These are phyloP conservation scores for Aspergillus sp. DNA, from an alignment of 2,329 filamentous ascomycete species.

Conservation along the genomic window DNA sequence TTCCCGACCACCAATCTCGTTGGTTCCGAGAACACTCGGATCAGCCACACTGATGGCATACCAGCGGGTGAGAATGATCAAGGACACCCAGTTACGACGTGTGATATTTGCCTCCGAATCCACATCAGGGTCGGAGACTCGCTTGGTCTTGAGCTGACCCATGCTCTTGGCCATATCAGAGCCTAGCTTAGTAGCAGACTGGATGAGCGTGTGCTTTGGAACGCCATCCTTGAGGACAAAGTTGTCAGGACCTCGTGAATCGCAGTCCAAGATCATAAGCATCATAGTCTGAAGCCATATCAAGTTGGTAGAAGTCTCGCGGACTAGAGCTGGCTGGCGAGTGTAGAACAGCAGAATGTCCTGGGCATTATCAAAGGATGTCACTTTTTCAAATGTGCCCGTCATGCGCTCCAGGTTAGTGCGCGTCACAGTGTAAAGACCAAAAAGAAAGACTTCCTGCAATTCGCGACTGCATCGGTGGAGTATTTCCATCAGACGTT, in stretches of 20 bases:
- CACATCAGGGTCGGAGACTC: conserved; percentile 27
- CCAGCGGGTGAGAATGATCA: conserved; percentile 37
- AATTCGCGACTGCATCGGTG: conserved; percentile 35
- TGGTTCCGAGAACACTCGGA: conserved; percentile 30
- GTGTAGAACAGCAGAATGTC: conserved; percentile 35
- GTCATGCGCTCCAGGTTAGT: conserved; percentile 31
- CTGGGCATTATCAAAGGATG: conserved; percentile 36
- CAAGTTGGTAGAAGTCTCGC: conserved; percentile 32
- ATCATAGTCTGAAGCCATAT: conserved; percentile 38
- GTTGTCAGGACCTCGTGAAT: conserved; percentile 38
- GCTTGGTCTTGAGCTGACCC: conserved; percentile 33
- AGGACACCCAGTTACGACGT: conserved; percentile 35
- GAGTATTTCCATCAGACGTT: conserved; percentile 32
- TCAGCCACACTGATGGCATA: conserved; percentile 38
- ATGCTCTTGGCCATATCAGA: conserved; percentile 35
- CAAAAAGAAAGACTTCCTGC: conserved; percentile 38
- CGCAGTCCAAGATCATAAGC: conserved; percentile 40
- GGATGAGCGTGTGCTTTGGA: conserved; percentile 36
- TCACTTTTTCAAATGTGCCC: conserved; percentile 28
- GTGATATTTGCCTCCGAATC: conserved; percentile 38
- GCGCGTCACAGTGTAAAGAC: conserved; percentile 35
- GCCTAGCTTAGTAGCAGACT: conserved; percentile 33
- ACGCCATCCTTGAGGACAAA: conserved; percentile 36
- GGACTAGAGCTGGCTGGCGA: conserved; percentile 31
- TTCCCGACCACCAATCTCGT: conserved; percentile 34